Evolutionary conservation across 192 early-diverging fungal species (phyloP).

Genomic region (Thamnidium elegans): DNA sequence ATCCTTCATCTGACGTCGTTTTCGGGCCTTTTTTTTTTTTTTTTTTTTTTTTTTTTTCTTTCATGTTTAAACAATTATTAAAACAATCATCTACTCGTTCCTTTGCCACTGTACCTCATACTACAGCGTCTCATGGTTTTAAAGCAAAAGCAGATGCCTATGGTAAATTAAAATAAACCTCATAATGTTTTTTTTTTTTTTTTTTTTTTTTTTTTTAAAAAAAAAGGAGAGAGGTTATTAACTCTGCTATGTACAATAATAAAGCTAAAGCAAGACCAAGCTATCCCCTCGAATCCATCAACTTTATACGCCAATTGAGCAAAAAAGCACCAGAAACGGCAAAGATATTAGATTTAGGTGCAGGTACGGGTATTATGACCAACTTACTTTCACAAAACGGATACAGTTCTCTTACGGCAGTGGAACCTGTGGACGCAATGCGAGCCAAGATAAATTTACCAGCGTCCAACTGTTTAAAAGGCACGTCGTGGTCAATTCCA

Average conservation of each 20-base stretch:
- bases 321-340: background rate
- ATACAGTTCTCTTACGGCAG: constrained; percentile 16
- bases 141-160: constrained; percentile 18
- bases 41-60: too few relatives aligned
- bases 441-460: constrained; percentile 22
- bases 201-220: too few relatives aligned
- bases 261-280: constrained; percentile 27
- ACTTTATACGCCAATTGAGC: background rate
- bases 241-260: too few relatives aligned
- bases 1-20: background rate
- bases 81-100: background rate
- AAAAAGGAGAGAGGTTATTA: too few relatives aligned
- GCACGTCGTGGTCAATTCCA: constrained; percentile 36
- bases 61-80: background rate
- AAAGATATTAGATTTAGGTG: constrained; percentile 28
- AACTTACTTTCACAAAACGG: constrained; percentile 8
- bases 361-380: constrained; percentile 38
- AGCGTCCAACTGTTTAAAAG: constrained; percentile 18
- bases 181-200: too few relatives aligned
- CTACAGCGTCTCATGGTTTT: constrained; percentile 19
- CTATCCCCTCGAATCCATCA: constrained; percentile 22
- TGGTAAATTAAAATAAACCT: constrained; percentile 20
- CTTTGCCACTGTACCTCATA: constrained; percentile 13
- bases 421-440: constrained; percentile 34
- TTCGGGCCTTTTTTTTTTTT: too few relatives aligned